Evolutionary conservation across 2,329 filamentous ascomycete genomes (phyloP), one percentile per base, ranked within the genome.

Genomic region (Lasiodiplodia sp.): DNA sequence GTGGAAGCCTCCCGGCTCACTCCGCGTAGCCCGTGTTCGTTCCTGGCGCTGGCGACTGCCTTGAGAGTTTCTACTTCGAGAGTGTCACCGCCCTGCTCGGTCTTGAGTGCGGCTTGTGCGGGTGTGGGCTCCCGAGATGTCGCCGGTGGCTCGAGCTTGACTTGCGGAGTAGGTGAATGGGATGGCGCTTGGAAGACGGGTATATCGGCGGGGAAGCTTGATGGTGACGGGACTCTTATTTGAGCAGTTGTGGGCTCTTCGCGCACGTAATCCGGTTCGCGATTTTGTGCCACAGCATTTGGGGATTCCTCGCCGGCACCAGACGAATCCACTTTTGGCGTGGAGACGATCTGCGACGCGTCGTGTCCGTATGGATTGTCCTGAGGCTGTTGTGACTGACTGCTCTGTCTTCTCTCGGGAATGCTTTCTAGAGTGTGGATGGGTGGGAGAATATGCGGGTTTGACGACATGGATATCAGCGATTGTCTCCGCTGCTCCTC

Each of bases 31-130:
- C 80, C 80, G 64, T 82, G 77, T 68, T 85, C 83, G 74, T 78
- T 82, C 74, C 84, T 84, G 16, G 83, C 76, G 52, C 79, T 76
- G 68, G 81, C 79, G 37, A 85, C 76, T 4, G 82, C 78, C 71
- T 82, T 83, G 56, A 79, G 75, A 2, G 80, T 79, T 52, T 83
- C 79, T 18, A 70, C 68, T 47, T 83, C 82, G 55, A 79, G 69
- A 79, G 79, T 1, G 78, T 79, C 10, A 73, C 72, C 63, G 78
- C 77, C 67, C 25, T 57, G 44, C 44, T 63, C 57, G 44, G 68
- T 53, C 62, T 75, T 14, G 75, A 70, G 4, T 75, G 74, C 71
- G 84, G 82, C 68, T 80, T 72, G 70, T 83, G 84, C 68, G 75
- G 73, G 66, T 74, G 73, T 25, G 78, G 78, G 18, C 77, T 77